Conservation (phyloP, 129 eudicot species). For the Heracleum sosnowskyi region DNA sequence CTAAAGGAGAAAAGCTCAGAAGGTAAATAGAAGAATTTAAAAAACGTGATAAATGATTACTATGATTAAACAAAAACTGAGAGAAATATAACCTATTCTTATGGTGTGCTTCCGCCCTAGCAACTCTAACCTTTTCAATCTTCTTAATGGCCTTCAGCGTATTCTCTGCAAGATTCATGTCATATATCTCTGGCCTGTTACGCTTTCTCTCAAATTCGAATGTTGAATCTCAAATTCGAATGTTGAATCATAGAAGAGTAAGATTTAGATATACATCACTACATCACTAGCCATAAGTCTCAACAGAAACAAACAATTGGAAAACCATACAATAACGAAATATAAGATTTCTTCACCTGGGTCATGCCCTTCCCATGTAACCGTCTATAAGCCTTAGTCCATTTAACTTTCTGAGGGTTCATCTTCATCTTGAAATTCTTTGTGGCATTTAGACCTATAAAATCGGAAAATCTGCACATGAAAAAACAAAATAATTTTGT, state of each 20-base stretch:
- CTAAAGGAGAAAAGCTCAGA: constrained; percentile 8
- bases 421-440: constrained; percentile 99
- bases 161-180: constrained; percentile 59
- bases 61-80: not conserved
- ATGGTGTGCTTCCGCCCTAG: constrained; percentile 39
- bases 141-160: constrained; percentile 69
- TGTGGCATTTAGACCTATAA: constrained; percentile 95
- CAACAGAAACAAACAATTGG: not conserved
- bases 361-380: constrained; percentile 98
- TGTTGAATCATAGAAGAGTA: constrained; percentile 58
- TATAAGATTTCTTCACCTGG: constrained; percentile 38
- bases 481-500: not conserved
- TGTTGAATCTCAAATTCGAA: constrained; percentile 93
- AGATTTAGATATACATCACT: not conserved
- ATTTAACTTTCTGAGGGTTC: constrained; percentile 89
- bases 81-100: constrained; percentile 31
- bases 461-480: constrained; percentile 68
- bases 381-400: constrained; percentile 91
- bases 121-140: constrained; percentile 55
- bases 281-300: not conserved
- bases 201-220: constrained; percentile 96
- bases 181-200: constrained; percentile 95
- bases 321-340: not conserved
- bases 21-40: not conserved
- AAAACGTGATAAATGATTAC: constrained; percentile 26